Conservation (phyloP, 306 rosid species). For the Cucurbita argyrosperma region DNA sequence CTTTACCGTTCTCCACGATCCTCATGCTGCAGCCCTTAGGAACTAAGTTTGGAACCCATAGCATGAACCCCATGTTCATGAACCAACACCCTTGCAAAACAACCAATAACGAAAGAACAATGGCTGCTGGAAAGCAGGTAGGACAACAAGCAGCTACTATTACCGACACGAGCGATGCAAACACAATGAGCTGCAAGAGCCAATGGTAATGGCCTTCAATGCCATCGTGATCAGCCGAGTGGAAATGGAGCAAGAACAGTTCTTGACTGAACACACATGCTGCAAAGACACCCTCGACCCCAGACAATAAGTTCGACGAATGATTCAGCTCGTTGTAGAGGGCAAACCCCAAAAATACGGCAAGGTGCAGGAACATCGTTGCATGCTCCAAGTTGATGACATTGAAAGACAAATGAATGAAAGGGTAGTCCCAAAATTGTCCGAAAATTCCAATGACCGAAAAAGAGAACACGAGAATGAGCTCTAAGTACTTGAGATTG, state of each 20-base stretch:
- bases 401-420: conserved; percentile 38
- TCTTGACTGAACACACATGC: conserved; percentile 77
- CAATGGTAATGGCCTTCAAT: conserved; percentile 90
- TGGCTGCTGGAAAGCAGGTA: conserved; percentile 51
- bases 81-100: conserved; percentile 89
- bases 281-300: conserved; percentile 45
- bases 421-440: conserved; percentile 57
- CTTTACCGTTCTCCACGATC: conserved; percentile 9
- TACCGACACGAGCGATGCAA: conserved; percentile 37
- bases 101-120: conserved; percentile 58
- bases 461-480: conserved; percentile 45
- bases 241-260: conserved; percentile 73
- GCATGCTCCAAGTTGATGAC: conserved; percentile 77
- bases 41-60: conserved; percentile 53
- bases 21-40: conserved; percentile 52
- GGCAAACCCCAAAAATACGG: conserved; percentile 56
- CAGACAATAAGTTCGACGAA: conserved; percentile 41
- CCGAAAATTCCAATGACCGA: conserved; percentile 43
- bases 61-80: conserved; percentile 66
- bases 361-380: conserved; percentile 81
- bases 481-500: conserved; percentile 63
- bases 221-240: conserved; percentile 82
- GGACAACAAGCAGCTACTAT: conserved; percentile 48
- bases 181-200: conserved; percentile 68
- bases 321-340: conserved; percentile 46